These are phyloP conservation scores for Podospora fimiseda DNA, from an alignment of 495 filamentous ascomycete species.

Conservation along the genomic window DNA sequence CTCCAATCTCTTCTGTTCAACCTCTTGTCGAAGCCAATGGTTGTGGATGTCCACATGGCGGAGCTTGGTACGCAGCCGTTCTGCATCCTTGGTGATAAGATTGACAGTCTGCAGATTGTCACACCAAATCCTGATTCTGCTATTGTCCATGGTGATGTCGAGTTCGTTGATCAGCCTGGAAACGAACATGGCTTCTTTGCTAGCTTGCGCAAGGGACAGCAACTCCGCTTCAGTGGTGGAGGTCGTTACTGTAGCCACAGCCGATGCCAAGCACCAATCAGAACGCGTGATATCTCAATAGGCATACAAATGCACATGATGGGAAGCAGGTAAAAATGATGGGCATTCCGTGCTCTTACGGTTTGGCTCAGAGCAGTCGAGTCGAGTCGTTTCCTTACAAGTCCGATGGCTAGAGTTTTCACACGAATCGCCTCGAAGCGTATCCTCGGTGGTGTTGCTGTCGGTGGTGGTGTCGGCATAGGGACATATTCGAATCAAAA, in stretches of 20 bases:
- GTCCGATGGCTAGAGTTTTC: background rate
- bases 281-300: no score
- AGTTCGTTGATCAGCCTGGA: slow-evolving; percentile 2
- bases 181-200: slow-evolving; percentile 18
- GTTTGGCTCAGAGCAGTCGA: no score
- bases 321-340: no score
- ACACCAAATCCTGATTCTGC: slow-evolving; percentile 8
- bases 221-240: slow-evolving; percentile 27
- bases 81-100: slow-evolving; percentile 9
- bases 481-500: background rate
- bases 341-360: no score
- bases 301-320: no score
- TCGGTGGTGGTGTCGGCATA: background rate
- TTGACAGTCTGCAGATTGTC: slow-evolving; percentile 15
- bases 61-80: slow-evolving; percentile 10
- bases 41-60: slow-evolving; percentile 16
- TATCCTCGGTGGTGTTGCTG: background rate
- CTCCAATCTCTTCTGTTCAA: background rate
- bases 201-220: slow-evolving; percentile 11
- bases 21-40: no score
- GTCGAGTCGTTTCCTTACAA: no score
- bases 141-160: slow-evolving; percentile 3
- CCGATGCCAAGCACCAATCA: no score
- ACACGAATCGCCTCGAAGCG: background rate
- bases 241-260: slow-evolving; percentile 20